phyloP scores from a whole-genome alignment of 2,329 filamentous ascomycete genomes.

The Trichoderma endophyticum region DNA sequence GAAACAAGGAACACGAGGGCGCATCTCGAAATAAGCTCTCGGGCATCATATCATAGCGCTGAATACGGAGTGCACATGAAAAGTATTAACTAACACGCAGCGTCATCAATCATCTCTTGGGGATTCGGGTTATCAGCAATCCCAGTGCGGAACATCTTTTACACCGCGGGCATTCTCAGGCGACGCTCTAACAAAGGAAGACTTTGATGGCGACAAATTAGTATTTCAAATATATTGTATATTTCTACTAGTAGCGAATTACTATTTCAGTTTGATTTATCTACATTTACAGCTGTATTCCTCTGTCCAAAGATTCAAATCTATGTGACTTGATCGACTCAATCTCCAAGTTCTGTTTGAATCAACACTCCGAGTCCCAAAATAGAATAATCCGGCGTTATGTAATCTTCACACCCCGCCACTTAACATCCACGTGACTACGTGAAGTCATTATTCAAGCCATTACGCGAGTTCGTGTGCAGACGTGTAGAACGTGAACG shows the following conservation, averaged over 20 bases:
- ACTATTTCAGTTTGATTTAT: not conserved
- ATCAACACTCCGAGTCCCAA: not conserved
- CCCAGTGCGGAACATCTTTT: not conserved
- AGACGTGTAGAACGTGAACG: not conserved
- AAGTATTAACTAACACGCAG: not conserved
- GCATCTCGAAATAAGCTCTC: not conserved
- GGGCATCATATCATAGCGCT: not conserved
- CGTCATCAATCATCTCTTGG: not conserved
- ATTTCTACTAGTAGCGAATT: not conserved
- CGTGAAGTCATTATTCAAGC: not conserved
- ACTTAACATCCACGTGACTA: not conserved
- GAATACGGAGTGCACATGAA: not conserved
- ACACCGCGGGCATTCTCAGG: not conserved
- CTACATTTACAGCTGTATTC: not conserved
- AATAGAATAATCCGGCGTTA: not conserved
- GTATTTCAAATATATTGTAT: not conserved
- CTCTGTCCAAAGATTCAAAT: not conserved
- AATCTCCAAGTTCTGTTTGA: not conserved
- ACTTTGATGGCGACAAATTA: not conserved
- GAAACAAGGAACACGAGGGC: not conserved
- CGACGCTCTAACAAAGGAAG: not conserved
- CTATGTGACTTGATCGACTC: not conserved
- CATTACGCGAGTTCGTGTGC: not conserved
- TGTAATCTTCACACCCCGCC: not conserved
- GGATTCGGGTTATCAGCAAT: not conserved